phyloP scores from a whole-genome alignment of 73 alveolate species.

The Tetrahymena thermophila region DNA sequence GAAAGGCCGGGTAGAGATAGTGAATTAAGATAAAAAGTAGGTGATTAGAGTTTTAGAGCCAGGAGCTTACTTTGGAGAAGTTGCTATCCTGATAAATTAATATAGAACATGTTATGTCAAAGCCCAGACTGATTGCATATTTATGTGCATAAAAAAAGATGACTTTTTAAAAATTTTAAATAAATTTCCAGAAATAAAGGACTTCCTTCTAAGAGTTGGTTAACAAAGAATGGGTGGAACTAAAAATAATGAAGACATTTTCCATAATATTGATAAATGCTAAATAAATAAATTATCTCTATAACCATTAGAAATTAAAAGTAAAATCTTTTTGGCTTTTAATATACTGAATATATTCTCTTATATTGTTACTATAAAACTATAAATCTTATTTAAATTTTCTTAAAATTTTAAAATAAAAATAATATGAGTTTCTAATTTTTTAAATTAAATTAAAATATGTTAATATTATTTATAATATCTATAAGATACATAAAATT shows the following conservation, averaged over 20 bases:
- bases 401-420: no score
- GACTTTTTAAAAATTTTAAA: conserved; percentile 17
- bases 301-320: background rate
- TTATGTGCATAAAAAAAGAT: conserved; percentile 21
- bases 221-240: conserved; percentile 22
- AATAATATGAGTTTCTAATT: no score
- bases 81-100: conserved; percentile 41
- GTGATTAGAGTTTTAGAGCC: conserved; percentile 37
- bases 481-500: no score
- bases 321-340: background rate
- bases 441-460: no score
- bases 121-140: conserved; percentile 42
- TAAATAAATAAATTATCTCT: background rate
- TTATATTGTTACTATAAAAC: no score
- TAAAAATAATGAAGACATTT: conserved; percentile 10
- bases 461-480: no score
- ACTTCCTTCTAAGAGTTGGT: conserved; percentile 45
- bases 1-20: conserved; percentile 33
- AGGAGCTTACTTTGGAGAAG: conserved; percentile 63
- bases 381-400: no score
- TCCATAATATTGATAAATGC: background rate
- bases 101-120: conserved; percentile 44
- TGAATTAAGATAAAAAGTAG: conserved; percentile 44
- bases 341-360: no score
- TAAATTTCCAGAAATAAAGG: conserved; percentile 26